These are phyloP conservation scores for Gonapodya prolifera DNA, from an alignment of 192 early-diverging fungal genomes.

Conservation along the genomic window DNA sequence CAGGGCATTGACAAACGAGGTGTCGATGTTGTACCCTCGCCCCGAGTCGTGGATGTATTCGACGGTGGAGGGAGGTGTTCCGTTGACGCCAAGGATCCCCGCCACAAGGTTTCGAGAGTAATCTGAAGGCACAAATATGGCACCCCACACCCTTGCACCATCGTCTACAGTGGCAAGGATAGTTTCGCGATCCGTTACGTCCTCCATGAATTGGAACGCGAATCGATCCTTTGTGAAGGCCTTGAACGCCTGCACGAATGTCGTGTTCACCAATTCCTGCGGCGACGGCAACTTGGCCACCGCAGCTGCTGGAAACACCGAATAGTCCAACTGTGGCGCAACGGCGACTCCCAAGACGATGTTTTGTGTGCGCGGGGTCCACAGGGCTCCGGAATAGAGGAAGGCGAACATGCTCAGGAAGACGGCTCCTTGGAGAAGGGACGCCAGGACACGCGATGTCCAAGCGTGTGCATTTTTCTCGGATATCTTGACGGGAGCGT, in stretches of 20 bases:
- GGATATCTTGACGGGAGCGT: too few relatives aligned
- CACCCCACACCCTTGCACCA: neutral
- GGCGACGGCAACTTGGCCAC: neutral
- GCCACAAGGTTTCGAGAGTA: neutral
- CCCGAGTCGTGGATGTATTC: neutral
- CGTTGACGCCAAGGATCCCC: neutral
- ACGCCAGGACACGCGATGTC: too few relatives aligned
- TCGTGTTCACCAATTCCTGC: neutral
- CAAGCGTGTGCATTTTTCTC: too few relatives aligned
- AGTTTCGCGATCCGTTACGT: neutral
- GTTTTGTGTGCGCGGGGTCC: too few relatives aligned
- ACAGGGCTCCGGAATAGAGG: too few relatives aligned
- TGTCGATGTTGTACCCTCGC: too few relatives aligned
- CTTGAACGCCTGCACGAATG: neutral
- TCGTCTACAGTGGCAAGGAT: neutral
- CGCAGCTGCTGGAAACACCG: neutral
- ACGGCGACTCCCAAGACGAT: too few relatives aligned
- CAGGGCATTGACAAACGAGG: neutral
- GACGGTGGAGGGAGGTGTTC: neutral
- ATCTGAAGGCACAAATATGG: neutral
- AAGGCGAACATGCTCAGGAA: too few relatives aligned
- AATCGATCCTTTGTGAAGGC: neutral
- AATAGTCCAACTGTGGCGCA: neutral
- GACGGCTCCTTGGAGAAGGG: too few relatives aligned
- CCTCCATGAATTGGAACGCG: neutral